These are phyloP conservation scores for Ophiocordyceps polyrhachis-furcata DNA, from an alignment of 2,329 filamentous ascomycete genomes.

Conservation along the genomic window DNA sequence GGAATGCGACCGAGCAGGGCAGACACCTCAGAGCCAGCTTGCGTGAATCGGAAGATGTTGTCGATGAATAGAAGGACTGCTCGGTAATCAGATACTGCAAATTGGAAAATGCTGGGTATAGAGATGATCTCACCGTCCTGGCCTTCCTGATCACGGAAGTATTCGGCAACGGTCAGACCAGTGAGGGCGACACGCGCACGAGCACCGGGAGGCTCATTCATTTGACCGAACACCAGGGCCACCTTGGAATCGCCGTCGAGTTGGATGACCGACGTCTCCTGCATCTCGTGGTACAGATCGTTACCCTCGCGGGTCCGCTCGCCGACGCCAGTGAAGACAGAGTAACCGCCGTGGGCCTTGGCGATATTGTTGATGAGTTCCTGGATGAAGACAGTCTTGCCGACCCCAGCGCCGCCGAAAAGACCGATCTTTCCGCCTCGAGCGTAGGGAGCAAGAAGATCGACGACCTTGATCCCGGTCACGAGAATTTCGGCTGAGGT, in stretches of 20 bases:
- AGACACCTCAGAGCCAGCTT: constrained; percentile 99
- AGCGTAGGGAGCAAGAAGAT: constrained; percentile 94
- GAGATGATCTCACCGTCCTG: constrained; percentile 53
- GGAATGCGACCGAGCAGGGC: constrained; percentile 98
- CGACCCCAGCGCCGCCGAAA: constrained; percentile 99
- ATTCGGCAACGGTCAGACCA: constrained; percentile 62
- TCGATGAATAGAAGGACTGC: constrained; percentile 96
- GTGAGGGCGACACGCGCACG: constrained; percentile 99
- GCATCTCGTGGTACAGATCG: constrained; percentile 99
- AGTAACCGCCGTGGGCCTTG: constrained; percentile 99
- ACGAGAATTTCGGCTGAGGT: constrained; percentile 91
- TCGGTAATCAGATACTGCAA: background rate
- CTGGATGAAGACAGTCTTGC: constrained; percentile 99
- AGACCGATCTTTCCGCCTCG: constrained; percentile 99
- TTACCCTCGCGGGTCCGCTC: constrained; percentile 99
- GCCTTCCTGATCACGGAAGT: constrained; percentile 59
- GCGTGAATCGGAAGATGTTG: constrained; percentile 99
- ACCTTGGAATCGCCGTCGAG: constrained; percentile 99
- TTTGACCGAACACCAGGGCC: constrained; percentile 98
- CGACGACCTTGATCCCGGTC: constrained; percentile 99
- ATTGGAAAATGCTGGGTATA: background rate
- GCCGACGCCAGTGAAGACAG: constrained; percentile 99
- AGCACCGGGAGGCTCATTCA: constrained; percentile 99
- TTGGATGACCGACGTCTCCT: constrained; percentile 98
- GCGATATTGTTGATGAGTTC: constrained; percentile 99